Conservation (phyloP, 768 basidiomycete species). For the Kwoniella sp. region DNA sequence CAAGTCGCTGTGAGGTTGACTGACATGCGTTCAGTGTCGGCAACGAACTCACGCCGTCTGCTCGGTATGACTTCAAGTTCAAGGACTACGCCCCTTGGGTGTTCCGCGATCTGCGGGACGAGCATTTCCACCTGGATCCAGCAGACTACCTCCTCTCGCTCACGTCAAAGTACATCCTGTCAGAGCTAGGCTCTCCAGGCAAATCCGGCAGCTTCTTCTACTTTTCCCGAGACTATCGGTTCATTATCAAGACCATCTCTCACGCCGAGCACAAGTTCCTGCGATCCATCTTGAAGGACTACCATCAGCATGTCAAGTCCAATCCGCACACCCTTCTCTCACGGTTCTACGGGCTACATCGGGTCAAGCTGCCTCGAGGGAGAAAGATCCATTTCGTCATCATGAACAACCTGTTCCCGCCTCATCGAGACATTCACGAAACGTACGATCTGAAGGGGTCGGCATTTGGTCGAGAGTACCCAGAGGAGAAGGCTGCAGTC, state of each 20-base stretch:
- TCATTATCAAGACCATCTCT: constrained; percentile 99
- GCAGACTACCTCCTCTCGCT: constrained; percentile 95
- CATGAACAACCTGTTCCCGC: constrained; percentile 99
- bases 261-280: constrained; percentile 93
- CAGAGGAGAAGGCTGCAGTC: constrained; percentile 69
- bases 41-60: constrained; percentile 95
- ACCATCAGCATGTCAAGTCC: constrained; percentile 75
- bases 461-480: constrained; percentile 79
- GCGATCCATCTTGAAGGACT: constrained; percentile 72
- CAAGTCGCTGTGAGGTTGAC: not conserved
- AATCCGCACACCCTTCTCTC: constrained; percentile 93
- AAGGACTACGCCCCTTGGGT: constrained; percentile 99
- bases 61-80: constrained; percentile 99
- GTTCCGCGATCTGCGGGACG: constrained; percentile 90
- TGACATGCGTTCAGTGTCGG: constrained; percentile 61
- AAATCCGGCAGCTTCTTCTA: constrained; percentile 99
- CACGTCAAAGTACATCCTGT: constrained; percentile 95
- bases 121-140: constrained; percentile 90
- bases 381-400: constrained; percentile 98
- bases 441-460: constrained; percentile 96
- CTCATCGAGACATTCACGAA: constrained; percentile 95
- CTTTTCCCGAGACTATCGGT: constrained; percentile 96
- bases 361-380: constrained; percentile 91
- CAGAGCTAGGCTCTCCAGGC: constrained; percentile 93
- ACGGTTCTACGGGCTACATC: constrained; percentile 93